Conservation (phyloP, 306 rosid species). For the Vigna mungo region DNA sequence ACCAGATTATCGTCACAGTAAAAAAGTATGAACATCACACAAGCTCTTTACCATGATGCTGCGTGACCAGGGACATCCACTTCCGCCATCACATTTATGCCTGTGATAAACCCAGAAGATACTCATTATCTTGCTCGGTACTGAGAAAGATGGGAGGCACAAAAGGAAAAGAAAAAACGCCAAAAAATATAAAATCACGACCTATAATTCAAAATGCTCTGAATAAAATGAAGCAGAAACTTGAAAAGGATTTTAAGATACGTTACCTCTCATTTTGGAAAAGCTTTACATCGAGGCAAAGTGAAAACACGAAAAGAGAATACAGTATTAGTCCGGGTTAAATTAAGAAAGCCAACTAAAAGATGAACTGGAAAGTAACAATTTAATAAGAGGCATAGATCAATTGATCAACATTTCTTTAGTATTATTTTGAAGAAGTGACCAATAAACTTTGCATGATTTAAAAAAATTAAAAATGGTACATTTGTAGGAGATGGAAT, state of each 20-base stretch:
- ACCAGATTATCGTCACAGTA: constrained; percentile 25
- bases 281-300: constrained; percentile 62
- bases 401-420: not conserved
- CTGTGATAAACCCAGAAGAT: constrained; percentile 57
- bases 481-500: constrained; percentile 39
- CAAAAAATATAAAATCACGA: constrained; percentile 6
- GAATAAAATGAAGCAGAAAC: constrained; percentile 34
- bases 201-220: constrained; percentile 21
- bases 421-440: constrained; percentile 5
- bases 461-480: constrained; percentile 20
- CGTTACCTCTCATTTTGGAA: constrained; percentile 88
- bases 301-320: constrained; percentile 53
- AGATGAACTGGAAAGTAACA: constrained; percentile 39
- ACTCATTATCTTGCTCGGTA: constrained; percentile 14
- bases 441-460: not conserved
- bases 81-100: constrained; percentile 95
- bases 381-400: constrained; percentile 20
- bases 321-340: constrained; percentile 44
- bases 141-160: constrained; percentile 28
- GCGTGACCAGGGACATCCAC: constrained; percentile 98
- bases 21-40: constrained; percentile 36
- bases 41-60: constrained; percentile 77
- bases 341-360: constrained; percentile 47
- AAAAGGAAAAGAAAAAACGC: constrained; percentile 39
- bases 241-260: constrained; percentile 44